phyloP scores from a whole-genome alignment of 2,329 filamentous ascomycete genomes.

The Neopestalotiopsis sp. region DNA sequence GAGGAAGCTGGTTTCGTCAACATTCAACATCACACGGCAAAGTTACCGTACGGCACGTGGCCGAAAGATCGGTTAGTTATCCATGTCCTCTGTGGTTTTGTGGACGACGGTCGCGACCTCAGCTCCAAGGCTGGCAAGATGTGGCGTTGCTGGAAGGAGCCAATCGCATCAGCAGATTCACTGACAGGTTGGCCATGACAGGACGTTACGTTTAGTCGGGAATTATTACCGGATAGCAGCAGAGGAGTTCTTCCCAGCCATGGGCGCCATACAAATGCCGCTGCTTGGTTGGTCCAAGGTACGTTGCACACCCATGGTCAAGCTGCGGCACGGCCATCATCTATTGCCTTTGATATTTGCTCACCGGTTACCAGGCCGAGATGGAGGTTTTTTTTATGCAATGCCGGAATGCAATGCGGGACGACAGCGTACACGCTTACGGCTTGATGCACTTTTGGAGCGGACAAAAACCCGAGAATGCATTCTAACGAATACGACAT shows the following conservation, averaged over 20 bases:
- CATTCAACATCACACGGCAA: conserved; percentile 28
- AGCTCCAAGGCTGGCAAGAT: neutral
- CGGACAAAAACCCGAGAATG: conserved; percentile 42
- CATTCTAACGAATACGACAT: neutral
- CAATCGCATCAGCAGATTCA: neutral
- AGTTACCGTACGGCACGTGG: conserved; percentile 35
- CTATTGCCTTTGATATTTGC: too few species aligned
- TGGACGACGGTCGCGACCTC: neutral
- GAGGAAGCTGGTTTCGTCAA: conserved; percentile 32
- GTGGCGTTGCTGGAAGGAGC: neutral
- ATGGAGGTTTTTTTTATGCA: conserved; percentile 35
- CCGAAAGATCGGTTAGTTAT: conserved; percentile 30
- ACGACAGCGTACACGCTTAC: conserved; percentile 36
- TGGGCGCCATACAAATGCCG: conserved; percentile 46
- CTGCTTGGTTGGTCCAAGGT: conserved; percentile 41
- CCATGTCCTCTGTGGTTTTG: neutral
- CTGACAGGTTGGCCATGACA: conserved; percentile 23
- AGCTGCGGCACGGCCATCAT: too few species aligned
- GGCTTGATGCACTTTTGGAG: conserved; percentile 50
- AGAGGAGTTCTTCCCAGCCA: conserved; percentile 47
- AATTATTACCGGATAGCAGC: conserved; percentile 48
- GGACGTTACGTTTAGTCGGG: conserved; percentile 44
- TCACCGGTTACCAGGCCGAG: conserved; percentile 23
- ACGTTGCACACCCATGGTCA: neutral
- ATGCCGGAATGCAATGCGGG: conserved; percentile 34